Conservation (phyloP, 805 yeast species). For the Lachancea sp. region DNA sequence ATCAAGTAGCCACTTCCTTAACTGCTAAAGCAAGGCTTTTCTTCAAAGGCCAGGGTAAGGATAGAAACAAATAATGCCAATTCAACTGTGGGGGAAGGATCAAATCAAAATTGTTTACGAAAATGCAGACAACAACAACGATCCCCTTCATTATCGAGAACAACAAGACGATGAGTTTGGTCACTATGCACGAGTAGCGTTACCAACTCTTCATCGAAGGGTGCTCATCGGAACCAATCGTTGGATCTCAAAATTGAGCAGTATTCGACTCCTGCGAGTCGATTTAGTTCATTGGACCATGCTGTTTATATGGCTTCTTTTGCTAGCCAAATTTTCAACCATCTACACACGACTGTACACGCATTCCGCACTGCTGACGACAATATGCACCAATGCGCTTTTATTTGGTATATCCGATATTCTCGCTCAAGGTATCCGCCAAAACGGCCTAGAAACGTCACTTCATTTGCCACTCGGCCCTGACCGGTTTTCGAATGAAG, state of each 20-base stretch:
- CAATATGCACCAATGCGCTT: constrained; percentile 71
- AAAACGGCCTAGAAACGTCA: constrained; percentile 17
- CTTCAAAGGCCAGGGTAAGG: no score
- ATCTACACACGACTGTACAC: constrained; percentile 57
- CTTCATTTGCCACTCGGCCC: constrained; percentile 10
- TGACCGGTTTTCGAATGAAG: constrained; percentile 4
- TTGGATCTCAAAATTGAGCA: neutral
- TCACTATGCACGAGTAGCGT: neutral
- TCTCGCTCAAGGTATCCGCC: constrained; percentile 68
- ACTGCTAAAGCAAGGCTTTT: no score
- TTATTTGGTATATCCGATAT: constrained; percentile 88
- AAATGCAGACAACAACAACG: neutral
- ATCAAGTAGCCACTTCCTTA: no score
- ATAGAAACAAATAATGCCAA: constrained; percentile 19
- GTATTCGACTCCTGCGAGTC: constrained; percentile 35
- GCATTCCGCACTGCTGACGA: constrained; percentile 63
- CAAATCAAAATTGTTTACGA: constrained; percentile 12
- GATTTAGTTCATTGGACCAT: constrained; percentile 54
- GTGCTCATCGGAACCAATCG: neutral
- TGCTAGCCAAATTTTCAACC: constrained; percentile 48
- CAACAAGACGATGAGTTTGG: neutral
- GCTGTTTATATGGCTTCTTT: constrained; percentile 41
- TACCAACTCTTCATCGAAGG: neutral
- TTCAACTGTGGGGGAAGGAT: constrained; percentile 19
- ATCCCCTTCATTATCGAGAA: no score